Conservation (phyloP, 768 basidiomycete genomes). For the Pisolithus marmoratus region DNA sequence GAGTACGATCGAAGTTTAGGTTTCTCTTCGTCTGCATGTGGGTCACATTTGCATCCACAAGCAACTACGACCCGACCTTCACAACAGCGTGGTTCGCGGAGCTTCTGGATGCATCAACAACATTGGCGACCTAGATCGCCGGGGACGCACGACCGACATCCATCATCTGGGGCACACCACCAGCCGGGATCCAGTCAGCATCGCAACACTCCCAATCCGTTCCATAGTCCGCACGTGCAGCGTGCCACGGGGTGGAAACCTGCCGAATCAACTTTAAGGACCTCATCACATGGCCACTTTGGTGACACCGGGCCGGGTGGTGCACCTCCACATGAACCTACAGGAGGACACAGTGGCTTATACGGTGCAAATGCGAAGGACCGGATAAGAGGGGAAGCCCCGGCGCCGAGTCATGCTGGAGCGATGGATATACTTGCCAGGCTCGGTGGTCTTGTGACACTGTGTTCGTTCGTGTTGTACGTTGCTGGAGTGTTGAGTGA, state of each 20-base stretch:
- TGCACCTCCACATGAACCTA: not conserved
- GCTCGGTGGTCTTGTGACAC: not conserved
- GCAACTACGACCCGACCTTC: conserved; percentile 24
- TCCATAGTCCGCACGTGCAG: conserved; percentile 7
- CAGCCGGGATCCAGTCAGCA: not conserved
- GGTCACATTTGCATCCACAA: conserved; percentile 22
- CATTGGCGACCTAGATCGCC: not conserved
- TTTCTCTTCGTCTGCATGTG: conserved; percentile 1
- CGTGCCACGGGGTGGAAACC: conserved; percentile 3
- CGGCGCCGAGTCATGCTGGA: not conserved
- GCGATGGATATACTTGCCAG: not conserved
- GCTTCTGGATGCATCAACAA: conserved; percentile 21
- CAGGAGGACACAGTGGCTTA: not conserved
- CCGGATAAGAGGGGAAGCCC: not conserved
- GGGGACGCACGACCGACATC: not conserved
- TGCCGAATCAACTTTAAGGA: not conserved
- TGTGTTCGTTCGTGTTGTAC: not conserved
- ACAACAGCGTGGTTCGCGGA: conserved; percentile 19
- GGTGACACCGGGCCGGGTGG: not conserved
- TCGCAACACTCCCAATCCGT: not conserved
- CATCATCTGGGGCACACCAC: not conserved
- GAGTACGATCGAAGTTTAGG: conserved; percentile 25
- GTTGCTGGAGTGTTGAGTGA: not conserved
- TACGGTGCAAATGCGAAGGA: not conserved
- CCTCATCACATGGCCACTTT: not conserved